These are phyloP conservation scores for Mycena rebaudengoi DNA, from an alignment of 768 basidiomycete genomes.

Conservation along the genomic window DNA sequence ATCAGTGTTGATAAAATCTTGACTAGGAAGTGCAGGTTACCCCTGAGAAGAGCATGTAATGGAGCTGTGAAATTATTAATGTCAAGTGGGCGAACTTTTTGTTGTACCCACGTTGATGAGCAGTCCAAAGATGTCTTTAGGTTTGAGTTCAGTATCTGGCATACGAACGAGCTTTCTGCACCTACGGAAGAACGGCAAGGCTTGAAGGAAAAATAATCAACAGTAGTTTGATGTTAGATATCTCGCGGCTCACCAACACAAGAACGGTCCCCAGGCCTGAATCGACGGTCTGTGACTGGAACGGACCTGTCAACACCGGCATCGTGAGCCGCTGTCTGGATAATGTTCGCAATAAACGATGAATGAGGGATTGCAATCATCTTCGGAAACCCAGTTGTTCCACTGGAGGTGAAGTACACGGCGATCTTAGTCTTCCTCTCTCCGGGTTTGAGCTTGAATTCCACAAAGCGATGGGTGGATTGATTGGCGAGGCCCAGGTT, in stretches of 20 bases:
- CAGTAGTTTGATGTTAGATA: not conserved
- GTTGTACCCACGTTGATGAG: conserved; percentile 45
- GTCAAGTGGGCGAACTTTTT: too few species aligned
- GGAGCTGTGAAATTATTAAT: not conserved
- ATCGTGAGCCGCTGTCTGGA: conserved; percentile 41
- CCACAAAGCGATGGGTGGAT: conserved; percentile 36
- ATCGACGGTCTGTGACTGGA: conserved; percentile 46
- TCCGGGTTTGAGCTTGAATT: conserved; percentile 48
- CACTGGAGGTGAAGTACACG: conserved; percentile 59
- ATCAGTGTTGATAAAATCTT: not conserved
- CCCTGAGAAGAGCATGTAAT: conserved; percentile 11
- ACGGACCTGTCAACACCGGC: conserved; percentile 35
- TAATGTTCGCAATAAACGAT: conserved; percentile 49
- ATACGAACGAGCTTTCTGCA: not conserved
- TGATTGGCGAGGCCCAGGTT: not conserved
- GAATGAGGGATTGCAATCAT: conserved; percentile 28
- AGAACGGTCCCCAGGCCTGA: conserved; percentile 48
- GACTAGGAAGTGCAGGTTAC: not conserved
- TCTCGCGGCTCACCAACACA: not conserved
- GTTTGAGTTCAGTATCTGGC: not conserved
- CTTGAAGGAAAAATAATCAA: conserved; percentile 21
- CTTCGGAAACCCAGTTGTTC: conserved; percentile 63
- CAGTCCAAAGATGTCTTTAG: conserved; percentile 52
- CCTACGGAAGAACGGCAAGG: conserved; percentile 42
- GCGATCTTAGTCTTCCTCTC: conserved; percentile 61